Evolutionary conservation across 306 rosid genomes (phyloP).

Genomic region (Sophora flavescens): DNA sequence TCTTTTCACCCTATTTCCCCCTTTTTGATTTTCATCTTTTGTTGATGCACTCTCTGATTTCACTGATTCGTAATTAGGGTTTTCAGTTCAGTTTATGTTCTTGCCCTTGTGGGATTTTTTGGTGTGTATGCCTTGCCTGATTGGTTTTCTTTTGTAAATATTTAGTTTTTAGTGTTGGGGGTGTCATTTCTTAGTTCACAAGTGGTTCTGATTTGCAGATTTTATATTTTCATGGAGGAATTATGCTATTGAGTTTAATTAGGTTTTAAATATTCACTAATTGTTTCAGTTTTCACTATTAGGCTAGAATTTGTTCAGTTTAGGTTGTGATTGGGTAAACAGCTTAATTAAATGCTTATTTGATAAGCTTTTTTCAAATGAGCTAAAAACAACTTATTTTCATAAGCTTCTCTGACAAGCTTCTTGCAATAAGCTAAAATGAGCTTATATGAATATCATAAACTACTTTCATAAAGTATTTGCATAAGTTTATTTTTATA

Average conservation of each 20-base stretch:
- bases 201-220: neutral
- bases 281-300: conserved; percentile 24
- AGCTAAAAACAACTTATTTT: no score
- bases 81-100: neutral
- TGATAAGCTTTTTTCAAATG: no score
- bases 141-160: neutral
- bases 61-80: conserved; percentile 39
- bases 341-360: no score
- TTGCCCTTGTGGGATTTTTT: neutral
- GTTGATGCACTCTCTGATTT: neutral
- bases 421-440: no score
- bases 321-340: neutral
- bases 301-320: conserved; percentile 15
- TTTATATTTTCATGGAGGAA: neutral
- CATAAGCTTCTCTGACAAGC: no score
- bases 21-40: neutral
- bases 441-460: no score
- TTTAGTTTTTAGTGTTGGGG: conserved; percentile 3
- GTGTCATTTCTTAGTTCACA: neutral
- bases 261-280: neutral
- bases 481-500: no score
- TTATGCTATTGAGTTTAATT: conserved; percentile 17
- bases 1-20: neutral
- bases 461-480: no score
- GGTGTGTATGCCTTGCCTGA: neutral